Evolutionary conservation across 2,329 filamentous ascomycete genomes (phyloP).

Genomic region (Clonostachys byssicola): DNA sequence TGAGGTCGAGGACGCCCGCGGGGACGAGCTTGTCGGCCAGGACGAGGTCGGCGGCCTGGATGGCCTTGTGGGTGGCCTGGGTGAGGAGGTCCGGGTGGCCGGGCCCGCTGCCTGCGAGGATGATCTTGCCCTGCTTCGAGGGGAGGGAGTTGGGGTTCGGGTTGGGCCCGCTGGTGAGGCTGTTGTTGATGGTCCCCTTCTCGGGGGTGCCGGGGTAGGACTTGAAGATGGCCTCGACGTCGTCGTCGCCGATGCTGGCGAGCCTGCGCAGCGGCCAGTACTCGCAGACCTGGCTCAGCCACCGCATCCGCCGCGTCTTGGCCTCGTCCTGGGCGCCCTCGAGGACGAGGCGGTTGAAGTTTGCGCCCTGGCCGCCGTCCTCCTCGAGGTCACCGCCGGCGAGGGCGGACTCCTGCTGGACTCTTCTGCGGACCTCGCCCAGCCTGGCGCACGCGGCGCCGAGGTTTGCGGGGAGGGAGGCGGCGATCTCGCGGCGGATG

Average conservation of each 20-base stretch:
- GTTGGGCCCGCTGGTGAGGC: constrained; percentile 7
- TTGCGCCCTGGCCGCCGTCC: constrained; percentile 69
- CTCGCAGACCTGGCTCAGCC: constrained; percentile 95
- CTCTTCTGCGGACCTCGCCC: constrained; percentile 65
- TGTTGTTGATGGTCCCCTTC: background rate
- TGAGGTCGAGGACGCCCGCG: constrained; percentile 77
- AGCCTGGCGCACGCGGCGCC: constrained; percentile 74
- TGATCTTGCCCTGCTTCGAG: constrained; percentile 61
- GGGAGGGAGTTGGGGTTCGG: constrained; percentile 9
- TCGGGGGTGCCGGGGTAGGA: constrained; percentile 52
- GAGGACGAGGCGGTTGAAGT: constrained; percentile 79
- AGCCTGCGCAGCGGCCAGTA: constrained; percentile 92
- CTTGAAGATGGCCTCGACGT: constrained; percentile 72
- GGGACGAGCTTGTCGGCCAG: constrained; percentile 86
- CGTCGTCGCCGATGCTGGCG: constrained; percentile 72
- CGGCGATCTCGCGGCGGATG: constrained; percentile 82
- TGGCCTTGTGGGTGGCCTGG: constrained; percentile 72
- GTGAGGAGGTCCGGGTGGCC: constrained; percentile 92
- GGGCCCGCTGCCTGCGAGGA: constrained; percentile 87
- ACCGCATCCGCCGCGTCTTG: constrained; percentile 80
- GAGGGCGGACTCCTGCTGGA: constrained; percentile 52
- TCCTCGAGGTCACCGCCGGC: constrained; percentile 44
- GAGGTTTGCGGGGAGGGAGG: constrained; percentile 70
- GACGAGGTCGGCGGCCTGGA: constrained; percentile 71
- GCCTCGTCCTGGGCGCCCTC: constrained; percentile 72